Base-by-base conservation (phyloP, 495 filamentous ascomycete species). In the Penicillium samsonianum region DNA sequence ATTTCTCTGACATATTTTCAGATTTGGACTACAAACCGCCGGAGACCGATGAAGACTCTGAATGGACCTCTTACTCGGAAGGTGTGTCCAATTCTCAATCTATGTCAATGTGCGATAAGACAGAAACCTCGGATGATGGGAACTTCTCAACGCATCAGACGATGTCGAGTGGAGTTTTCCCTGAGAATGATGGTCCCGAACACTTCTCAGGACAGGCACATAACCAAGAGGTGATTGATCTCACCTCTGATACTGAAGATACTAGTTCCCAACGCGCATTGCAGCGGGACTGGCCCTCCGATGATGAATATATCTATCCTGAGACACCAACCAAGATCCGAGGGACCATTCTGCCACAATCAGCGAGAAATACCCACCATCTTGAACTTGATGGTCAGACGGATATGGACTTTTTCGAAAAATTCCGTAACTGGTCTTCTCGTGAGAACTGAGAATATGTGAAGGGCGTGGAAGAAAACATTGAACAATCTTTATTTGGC, bases 261-360 rank as follows among this genome's bases (percentile, higher is more conserved):
- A 31, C 28, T 4, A 35, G 52, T 26, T 19, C 30, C 0, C 52
- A 45, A 19, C 20, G 12, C 2, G 52, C 41, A 16, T 35, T 54
- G 26, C 28, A 46, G 20, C 41, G 12, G 3, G 52, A 54, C 8
- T 55, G 52, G 52, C 52, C 53, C 0, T 38, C 53, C 0, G 53
- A 55, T 16, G 52, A 43, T 5, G 28, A 25, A 33, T 50, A 37
- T 0, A 16, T 16, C 0, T 44, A 20, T 28, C 30, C 33, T 5
- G n/a, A 55, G 1, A 52, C 49, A 7, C 16, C 37, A 12, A 57
- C 20, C 1, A 46, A 38, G 6, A 9, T 19, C 3, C 22, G 11
- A 20, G 6, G 17, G 22, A 51, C 23, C 1, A n/a, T 23, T 3
- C 11, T n/a, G 5, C 35, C 5, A 14, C 7, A 22, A 28, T 40